A percentile compares a stretch with the other conserved stretches of the same genome.
phyloP scores from a whole-genome alignment of 768 basidiomycete species.

The Leccinum broughii region DNA sequence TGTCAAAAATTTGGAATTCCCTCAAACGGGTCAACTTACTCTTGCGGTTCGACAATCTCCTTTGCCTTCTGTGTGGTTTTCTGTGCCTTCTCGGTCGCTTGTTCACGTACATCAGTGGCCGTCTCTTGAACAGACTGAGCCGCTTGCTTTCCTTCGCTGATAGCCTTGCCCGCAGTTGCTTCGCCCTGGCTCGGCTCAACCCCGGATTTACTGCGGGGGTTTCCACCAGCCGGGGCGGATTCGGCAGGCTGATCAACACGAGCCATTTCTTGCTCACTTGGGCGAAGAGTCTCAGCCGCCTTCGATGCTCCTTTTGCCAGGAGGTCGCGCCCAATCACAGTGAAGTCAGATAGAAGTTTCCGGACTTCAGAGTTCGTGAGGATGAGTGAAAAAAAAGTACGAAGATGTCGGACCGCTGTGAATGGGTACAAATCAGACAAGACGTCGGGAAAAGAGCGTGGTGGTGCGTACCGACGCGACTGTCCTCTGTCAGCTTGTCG shows the following conservation, averaged over 20 bases:
- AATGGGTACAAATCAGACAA: constrained; percentile 13
- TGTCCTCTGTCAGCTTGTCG: constrained; percentile 56
- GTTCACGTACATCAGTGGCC: constrained; percentile 3
- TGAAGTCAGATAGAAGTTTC: constrained; percentile 81
- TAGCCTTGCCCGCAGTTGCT: constrained; percentile 27
- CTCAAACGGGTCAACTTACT: constrained; percentile 12
- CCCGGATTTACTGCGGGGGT: constrained; percentile 40
- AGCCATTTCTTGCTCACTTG: constrained; percentile 59
- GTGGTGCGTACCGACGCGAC: constrained; percentile 52
- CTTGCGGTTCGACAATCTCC: constrained; percentile 6
- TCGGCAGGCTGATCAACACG: constrained; percentile 57
- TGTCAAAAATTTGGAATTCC: background rate
- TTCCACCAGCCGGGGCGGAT: constrained; percentile 51
- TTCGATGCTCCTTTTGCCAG: constrained; percentile 73
- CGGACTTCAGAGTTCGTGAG: constrained; percentile 93
- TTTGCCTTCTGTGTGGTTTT: constrained; percentile 3
- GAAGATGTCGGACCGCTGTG: constrained; percentile 80
- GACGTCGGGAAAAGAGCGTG: background rate
- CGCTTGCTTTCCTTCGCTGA: constrained; percentile 18
- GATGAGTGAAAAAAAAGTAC: constrained; percentile 82
- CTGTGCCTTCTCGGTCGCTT: constrained; percentile 12
- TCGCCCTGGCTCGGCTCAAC: constrained; percentile 35
- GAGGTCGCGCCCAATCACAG: constrained; percentile 78
- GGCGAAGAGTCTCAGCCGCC: constrained; percentile 68
- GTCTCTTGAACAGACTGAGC: constrained; percentile 16